Percentiles rank a stretch among this genome's conserved stretches.
Conservation (phyloP, 1,284 basidiomycete species). For the Tilletia horrida region DNA sequence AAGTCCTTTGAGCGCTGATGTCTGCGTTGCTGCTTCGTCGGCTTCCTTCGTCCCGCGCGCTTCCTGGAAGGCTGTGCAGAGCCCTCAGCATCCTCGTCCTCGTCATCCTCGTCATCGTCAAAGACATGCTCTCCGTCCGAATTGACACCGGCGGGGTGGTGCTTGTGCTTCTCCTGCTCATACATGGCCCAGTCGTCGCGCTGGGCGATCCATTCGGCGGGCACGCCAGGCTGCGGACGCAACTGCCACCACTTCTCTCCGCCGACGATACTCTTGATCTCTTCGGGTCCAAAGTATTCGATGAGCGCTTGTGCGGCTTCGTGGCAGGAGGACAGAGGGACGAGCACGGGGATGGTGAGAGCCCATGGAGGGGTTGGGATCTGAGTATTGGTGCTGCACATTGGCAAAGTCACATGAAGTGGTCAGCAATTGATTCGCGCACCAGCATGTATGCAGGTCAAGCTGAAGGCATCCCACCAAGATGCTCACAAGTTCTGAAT, state of each 20-base stretch:
- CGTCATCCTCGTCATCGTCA: constrained; percentile 22
- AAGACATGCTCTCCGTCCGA: constrained; percentile 15
- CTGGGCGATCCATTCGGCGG: constrained; percentile 82
- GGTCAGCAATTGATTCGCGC: neutral
- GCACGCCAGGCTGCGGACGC: constrained; percentile 64
- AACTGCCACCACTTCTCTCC: constrained; percentile 90
- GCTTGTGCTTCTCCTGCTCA: constrained; percentile 27
- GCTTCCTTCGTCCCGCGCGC: constrained; percentile 21
- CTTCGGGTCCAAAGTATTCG: constrained; percentile 77
- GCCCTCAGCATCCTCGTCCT: constrained; percentile 19
- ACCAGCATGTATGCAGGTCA: neutral
- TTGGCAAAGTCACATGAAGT: neutral
- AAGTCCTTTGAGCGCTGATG: constrained; percentile 49
- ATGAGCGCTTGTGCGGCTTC: constrained; percentile 75
- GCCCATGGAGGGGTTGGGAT: constrained; percentile 84
- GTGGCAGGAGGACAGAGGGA: constrained; percentile 67
- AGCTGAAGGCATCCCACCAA: neutral
- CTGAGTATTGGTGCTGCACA: constrained; percentile 67
- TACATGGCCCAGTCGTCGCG: constrained; percentile 55
- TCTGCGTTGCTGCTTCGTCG: constrained; percentile 55
- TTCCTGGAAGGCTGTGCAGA: constrained; percentile 8
- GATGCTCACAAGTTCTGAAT: constrained; percentile 41
- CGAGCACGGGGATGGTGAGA: constrained; percentile 69
- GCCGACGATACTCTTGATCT: constrained; percentile 72
- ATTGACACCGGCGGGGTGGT: neutral